Percentiles rank a stretch among this genome's conserved stretches.
These are phyloP conservation scores for Trichoderma koningii DNA, from an alignment of 2,329 filamentous ascomycete species.

Conservation along the genomic window DNA sequence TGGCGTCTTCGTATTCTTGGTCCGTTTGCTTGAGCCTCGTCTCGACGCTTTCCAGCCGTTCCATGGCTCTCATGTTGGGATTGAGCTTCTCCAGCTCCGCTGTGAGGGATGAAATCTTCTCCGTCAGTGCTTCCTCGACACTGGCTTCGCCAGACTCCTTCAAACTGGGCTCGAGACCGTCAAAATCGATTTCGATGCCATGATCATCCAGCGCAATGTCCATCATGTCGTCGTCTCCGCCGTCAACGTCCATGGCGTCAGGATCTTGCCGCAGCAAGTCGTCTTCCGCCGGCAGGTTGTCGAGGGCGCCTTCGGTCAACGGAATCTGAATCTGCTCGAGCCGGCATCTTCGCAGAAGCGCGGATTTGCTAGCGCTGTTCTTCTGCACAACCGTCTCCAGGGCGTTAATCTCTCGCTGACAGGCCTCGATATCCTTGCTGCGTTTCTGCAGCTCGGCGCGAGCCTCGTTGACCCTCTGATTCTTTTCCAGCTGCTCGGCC, in stretches of 20 bases:
- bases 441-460: constrained; percentile 80
- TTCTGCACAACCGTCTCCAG: constrained; percentile 87
- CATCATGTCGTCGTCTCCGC: constrained; percentile 61
- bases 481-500: constrained; percentile 67
- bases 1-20: constrained; percentile 84
- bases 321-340: constrained; percentile 91
- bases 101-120: constrained; percentile 73
- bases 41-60: constrained; percentile 85
- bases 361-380: constrained; percentile 80
- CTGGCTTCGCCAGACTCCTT: constrained; percentile 73
- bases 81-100: constrained; percentile 89
- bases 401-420: constrained; percentile 71
- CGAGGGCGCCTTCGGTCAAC: constrained; percentile 73
- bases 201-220: constrained; percentile 78
- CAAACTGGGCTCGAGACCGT: constrained; percentile 76
- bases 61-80: constrained; percentile 93
- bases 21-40: constrained; percentile 80
- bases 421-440: constrained; percentile 76
- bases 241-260: constrained; percentile 91
- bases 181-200: constrained; percentile 88
- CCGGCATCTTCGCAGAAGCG: constrained; percentile 82
- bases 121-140: constrained; percentile 73
- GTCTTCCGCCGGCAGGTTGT: constrained; percentile 85
- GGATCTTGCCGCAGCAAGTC: constrained; percentile 73
- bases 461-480: constrained; percentile 74